These are phyloP conservation scores for Claviceps pusilla DNA, from an alignment of 2,329 filamentous ascomycete genomes.

Conservation along the genomic window DNA sequence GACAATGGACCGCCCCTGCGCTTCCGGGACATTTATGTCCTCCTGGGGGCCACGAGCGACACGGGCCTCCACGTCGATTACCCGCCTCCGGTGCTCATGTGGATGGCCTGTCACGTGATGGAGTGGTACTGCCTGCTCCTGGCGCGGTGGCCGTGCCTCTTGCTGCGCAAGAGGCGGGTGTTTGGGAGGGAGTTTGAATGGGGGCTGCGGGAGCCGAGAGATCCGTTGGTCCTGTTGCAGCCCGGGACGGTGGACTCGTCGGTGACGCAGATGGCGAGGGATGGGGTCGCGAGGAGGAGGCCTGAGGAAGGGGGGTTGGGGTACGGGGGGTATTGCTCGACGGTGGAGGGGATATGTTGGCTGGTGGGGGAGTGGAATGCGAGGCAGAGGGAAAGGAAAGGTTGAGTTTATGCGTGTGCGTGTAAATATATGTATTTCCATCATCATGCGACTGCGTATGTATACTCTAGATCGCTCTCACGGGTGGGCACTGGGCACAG, in stretches of 20 bases:
- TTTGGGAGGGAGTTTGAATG: too few relatives aligned
- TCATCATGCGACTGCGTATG: too few relatives aligned
- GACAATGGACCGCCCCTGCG: conserved; percentile 31
- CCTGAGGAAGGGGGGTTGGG: conserved; percentile 27
- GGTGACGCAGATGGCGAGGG: conserved; percentile 22
- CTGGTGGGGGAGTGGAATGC: conserved; percentile 27
- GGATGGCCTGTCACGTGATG: conserved; percentile 18
- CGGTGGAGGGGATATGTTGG: conserved; percentile 26
- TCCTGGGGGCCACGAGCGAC: conserved; percentile 16
- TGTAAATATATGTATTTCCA: neutral
- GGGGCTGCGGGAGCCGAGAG: conserved; percentile 16
- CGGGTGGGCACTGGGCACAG: too few relatives aligned
- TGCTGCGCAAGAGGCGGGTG: conserved; percentile 5
- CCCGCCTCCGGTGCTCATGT: conserved; percentile 20
- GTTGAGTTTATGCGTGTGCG: neutral
- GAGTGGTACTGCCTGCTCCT: conserved; percentile 10
- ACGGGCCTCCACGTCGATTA: conserved; percentile 18
- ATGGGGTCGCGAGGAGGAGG: conserved; percentile 20
- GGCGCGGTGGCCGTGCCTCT: conserved; percentile 9
- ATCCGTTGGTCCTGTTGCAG: conserved; percentile 24
- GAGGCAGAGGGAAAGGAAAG: neutral
- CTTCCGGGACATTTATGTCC: conserved; percentile 25
- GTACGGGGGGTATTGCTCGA: conserved; percentile 22
- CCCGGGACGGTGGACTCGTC: conserved; percentile 23
- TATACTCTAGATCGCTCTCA: too few relatives aligned